A percentile compares a stretch with the other conserved stretches of the same genome.
Evolutionary conservation across 2,329 filamentous ascomycete genomes (phyloP).

Genomic region (Dendryphion nanum): DNA sequence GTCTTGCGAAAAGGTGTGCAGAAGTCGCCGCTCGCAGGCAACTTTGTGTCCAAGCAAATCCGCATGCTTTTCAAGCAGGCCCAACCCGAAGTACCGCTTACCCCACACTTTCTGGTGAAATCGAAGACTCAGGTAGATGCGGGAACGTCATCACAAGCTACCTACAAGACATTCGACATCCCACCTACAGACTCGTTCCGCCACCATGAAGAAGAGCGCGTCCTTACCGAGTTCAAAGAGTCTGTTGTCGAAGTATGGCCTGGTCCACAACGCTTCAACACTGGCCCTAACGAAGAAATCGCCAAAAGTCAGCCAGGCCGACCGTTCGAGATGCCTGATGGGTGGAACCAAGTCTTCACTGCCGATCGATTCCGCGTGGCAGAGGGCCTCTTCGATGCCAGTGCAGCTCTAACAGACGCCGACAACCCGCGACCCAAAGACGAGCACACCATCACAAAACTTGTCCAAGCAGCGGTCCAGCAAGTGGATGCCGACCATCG

Average conservation of each 20-base stretch:
- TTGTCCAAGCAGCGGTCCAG: constrained; percentile 74
- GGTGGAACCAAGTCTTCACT: constrained; percentile 92
- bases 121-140: constrained; percentile 89
- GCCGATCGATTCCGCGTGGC: constrained; percentile 81
- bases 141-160: constrained; percentile 73
- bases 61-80: constrained; percentile 71
- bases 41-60: constrained; percentile 88
- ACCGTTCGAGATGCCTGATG: constrained; percentile 96
- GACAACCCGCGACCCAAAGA: constrained; percentile 59
- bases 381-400: constrained; percentile 89
- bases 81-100: constrained; percentile 69
- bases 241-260: constrained; percentile 93
- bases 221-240: constrained; percentile 96
- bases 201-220: constrained; percentile 83
- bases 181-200: constrained; percentile 70
- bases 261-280: constrained; percentile 67
- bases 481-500: constrained; percentile 88
- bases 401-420: constrained; percentile 61
- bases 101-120: constrained; percentile 83
- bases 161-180: constrained; percentile 66
- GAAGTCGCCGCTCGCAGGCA: constrained; percentile 79
- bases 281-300: constrained; percentile 67
- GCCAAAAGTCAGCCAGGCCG: constrained; percentile 72
- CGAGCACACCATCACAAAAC: constrained; percentile 76
- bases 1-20: constrained; percentile 85